Conservation (phyloP, 805 yeast genomes). For the Cyberlindnera bimundalis region DNA sequence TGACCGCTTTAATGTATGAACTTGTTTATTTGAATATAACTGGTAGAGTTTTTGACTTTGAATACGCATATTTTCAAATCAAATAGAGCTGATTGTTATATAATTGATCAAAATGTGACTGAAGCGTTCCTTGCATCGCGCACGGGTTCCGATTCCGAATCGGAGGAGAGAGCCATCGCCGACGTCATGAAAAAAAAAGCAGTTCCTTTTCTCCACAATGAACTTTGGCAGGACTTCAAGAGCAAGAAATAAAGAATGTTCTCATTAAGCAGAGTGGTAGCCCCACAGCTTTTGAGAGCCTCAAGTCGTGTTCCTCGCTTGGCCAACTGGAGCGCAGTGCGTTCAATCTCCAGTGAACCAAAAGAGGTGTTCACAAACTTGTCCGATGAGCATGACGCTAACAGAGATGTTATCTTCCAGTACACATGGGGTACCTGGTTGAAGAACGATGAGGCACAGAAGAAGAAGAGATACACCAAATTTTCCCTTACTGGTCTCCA, state of each 20-base stretch:
- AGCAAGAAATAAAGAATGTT: conserved; percentile 12
- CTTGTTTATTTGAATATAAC: too few relatives aligned
- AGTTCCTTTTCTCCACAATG: not conserved
- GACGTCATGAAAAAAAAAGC: not conserved
- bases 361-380: conserved; percentile 47
- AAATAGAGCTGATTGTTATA: too few relatives aligned
- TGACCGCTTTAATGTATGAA: conserved; percentile 4
- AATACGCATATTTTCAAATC: too few relatives aligned
- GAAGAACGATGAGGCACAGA: conserved; percentile 69
- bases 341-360: conserved; percentile 30
- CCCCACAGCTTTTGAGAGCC: conserved; percentile 13
- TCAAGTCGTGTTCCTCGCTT: conserved; percentile 5
- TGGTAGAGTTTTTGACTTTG: too few relatives aligned
- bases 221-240: not conserved
- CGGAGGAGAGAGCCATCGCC: not conserved
- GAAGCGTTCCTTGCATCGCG: too few relatives aligned
- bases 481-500: conserved; percentile 80
- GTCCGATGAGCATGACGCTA: conserved; percentile 60
- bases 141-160: too few relatives aligned
- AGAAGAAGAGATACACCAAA: conserved; percentile 70
- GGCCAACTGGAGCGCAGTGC: conserved; percentile 11
- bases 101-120: too few relatives aligned
- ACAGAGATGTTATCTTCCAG: conserved; percentile 70
- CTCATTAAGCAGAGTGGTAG: conserved; percentile 14
- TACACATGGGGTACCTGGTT: conserved; percentile 97